These are phyloP conservation scores for Petrea volubilis DNA, from an alignment of 257 asterid species.

Conservation along the genomic window DNA sequence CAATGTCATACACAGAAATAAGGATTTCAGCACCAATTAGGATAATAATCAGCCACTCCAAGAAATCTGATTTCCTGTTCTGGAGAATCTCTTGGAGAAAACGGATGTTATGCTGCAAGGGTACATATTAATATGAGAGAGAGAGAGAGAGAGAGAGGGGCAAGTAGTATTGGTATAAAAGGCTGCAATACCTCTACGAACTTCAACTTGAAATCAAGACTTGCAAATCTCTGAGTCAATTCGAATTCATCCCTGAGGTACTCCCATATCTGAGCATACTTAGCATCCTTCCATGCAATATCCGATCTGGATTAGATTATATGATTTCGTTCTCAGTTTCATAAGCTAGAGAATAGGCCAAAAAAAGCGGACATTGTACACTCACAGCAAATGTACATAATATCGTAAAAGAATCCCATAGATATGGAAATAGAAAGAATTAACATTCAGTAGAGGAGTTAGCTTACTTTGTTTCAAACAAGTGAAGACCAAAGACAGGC, in stretches of 20 bases:
- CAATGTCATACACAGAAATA: constrained; percentile 83
- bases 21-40: constrained; percentile 90
- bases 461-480: neutral
- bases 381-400: neutral
- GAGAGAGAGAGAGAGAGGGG: neutral
- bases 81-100: constrained; percentile 95
- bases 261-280: constrained; percentile 98
- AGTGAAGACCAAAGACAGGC: neutral
- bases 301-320: constrained; percentile 34
- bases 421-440: neutral
- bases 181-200: constrained; percentile 75
- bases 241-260: constrained; percentile 96
- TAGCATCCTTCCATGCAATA: constrained; percentile 96
- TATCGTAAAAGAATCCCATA: neutral
- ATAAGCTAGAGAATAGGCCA: neutral
- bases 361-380: neutral
- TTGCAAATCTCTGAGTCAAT: constrained; percentile 90
- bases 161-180: neutral
- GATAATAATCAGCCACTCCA: constrained; percentile 92
- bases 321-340: constrained; percentile 15
- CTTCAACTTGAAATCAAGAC: constrained; percentile 96
- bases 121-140: neutral
- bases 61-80: constrained; percentile 91
- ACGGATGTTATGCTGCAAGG: constrained; percentile 88
- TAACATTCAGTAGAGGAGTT: neutral